Base-by-base conservation (phyloP, 2,329 filamentous ascomycete species). In the Cryphonectria japonica region DNA sequence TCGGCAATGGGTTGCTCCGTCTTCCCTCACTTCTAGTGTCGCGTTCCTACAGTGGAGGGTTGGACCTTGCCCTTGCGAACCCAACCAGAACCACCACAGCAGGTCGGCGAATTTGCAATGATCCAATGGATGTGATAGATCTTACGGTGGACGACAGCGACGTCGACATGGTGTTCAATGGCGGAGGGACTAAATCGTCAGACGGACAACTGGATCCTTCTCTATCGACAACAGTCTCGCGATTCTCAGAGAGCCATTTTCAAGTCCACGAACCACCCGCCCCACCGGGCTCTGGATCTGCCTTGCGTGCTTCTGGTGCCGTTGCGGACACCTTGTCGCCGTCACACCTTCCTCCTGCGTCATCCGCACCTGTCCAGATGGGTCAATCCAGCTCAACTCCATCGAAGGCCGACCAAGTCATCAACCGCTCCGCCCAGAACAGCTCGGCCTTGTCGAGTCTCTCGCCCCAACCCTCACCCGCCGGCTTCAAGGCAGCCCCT, bases 161-260 rank as follows among this genome's bases (percentile, higher is more conserved):
- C 22, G 52, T 63, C 46, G 67, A 67, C 39, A 65, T 71, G 66
- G 69, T 68, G 29, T 5, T 43, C 39, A 41, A 32, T 50, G 59
- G 22, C 39, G 69, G 46, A 62, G 32, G 16, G 50, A 13, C 13
- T 32, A 37, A 43, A 14, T 59, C 57, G 41, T 29, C 62, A 16
- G 52, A n/a, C 34, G 71, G 9, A 39, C 37, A 39, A 43, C 29
- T 43, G 11, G 63, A 65, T 52, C 22, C 67, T 32, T 66, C 71
- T 37, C 66, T 43, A 3, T 61, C 61, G 19, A 39, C 37, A n/a
- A 39, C 43, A 37, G 9, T n/a, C 11, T 39, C 64, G 50, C 66
- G 46, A 1, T 71, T 69, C 37, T 71, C 67, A 39, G 69, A 69
- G n/a, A 71, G 67, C 67, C 69, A 70, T 62, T 71, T 69, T 32